These are phyloP conservation scores for Torulaspora franciscae DNA, from an alignment of 805 yeast genomes.

Conservation along the genomic window DNA sequence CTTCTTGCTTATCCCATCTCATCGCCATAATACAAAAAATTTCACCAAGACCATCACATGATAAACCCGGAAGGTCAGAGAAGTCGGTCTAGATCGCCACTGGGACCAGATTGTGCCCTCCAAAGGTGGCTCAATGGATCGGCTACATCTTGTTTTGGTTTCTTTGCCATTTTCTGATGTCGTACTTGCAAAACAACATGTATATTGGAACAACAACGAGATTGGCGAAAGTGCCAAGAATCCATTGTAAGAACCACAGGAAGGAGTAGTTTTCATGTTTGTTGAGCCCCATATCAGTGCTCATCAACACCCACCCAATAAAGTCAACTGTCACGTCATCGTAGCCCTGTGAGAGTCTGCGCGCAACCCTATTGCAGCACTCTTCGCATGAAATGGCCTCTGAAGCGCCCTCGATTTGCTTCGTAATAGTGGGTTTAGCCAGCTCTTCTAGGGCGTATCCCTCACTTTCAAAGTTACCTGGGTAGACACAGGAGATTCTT, in stretches of 20 bases:
- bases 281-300: slow-evolving; percentile 60
- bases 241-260: slow-evolving; percentile 48
- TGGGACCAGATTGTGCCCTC: background rate
- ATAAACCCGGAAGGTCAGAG: background rate
- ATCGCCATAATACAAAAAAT: slow-evolving; percentile 7
- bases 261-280: slow-evolving; percentile 47
- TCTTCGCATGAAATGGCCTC: slow-evolving; percentile 58
- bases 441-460: slow-evolving; percentile 77
- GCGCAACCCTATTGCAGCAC: slow-evolving; percentile 59
- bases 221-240: slow-evolving; percentile 46
- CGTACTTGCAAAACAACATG: slow-evolving; percentile 45
- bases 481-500: slow-evolving; percentile 68
- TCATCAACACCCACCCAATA: slow-evolving; percentile 75
- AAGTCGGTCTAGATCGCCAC: background rate
- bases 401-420: slow-evolving; percentile 79
- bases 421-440: slow-evolving; percentile 83
- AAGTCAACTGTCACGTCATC: slow-evolving; percentile 76
- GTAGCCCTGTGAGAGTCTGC: slow-evolving; percentile 56
- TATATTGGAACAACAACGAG: slow-evolving; percentile 56
- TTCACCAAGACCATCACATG: slow-evolving; percentile 2
- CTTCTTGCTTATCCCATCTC: slow-evolving; percentile 6
- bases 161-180: slow-evolving; percentile 48
- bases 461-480: slow-evolving; percentile 88
- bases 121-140: background rate
- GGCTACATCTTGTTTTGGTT: slow-evolving; percentile 21